Base-by-base conservation (phyloP, 352 stramenopile genomes). In the Blastocystis sp. region DNA sequence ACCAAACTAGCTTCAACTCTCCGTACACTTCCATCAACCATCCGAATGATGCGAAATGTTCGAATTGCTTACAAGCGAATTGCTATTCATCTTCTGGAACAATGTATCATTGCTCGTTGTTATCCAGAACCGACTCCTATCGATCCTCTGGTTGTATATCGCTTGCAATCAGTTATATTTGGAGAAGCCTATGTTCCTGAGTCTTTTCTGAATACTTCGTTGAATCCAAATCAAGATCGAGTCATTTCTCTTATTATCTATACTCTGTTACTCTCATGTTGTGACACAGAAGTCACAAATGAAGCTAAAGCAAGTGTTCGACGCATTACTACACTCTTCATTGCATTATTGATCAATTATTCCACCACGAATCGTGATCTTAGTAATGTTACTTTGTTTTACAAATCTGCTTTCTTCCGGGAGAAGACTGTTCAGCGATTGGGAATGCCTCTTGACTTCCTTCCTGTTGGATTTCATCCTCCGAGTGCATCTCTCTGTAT, bases 181-280 rank as follows among this genome's bases (percentile, higher is more conserved):
- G 54, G 54, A n/a, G 27, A 61, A 12, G 3, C 54, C 3, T 32
- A 32, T 12, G 27, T 61, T 61, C 54, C 54, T 14, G 14, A n/a
- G 14, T 5, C 6, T 29, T 11, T 46, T 19, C 5, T 4, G 1
- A 39, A 29, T 16, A 24, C 14, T 5, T 37, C 24, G 6, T 27
- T 49, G 63, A 24, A 29, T 37, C 43, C 3, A 27, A 14, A 21
- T 27, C 46, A 83, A 27, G 29, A 65, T n/a, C 42, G 29, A 12
- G 39, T 61, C 14, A 42, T 83, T 12, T 65, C 46, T 32, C 71
- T 83, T 14, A 16, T 83, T 16, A 35, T 83, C n/a, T 83, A 83
- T 43, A 49, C 46, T 27, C 54, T 83, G 35, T 37, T 83, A 24
- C 51, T 83, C 24, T 52, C 71, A 12, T 83, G 71, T 56, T 83